These are phyloP conservation scores for Penicillium sp. DNA, from an alignment of 2,329 filamentous ascomycete species.

Conservation along the genomic window DNA sequence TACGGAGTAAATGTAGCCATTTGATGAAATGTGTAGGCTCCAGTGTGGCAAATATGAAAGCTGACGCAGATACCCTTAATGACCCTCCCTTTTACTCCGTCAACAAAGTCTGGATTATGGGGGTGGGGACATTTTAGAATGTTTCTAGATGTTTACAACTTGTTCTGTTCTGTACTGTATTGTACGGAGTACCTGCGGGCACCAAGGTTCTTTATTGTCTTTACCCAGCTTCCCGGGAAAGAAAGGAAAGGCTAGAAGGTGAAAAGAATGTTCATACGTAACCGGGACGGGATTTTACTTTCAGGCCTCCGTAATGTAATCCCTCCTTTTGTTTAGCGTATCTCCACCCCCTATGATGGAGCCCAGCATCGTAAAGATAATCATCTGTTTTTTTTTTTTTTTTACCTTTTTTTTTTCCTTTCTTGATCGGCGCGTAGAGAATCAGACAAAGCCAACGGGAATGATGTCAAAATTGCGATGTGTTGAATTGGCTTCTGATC, in stretches of 20 bases:
- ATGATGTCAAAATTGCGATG: slow-evolving; percentile 4
- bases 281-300: slow-evolving; percentile 18
- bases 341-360: slow-evolving; percentile 30
- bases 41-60: slow-evolving; percentile 19
- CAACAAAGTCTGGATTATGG: slow-evolving; percentile 11
- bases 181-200: neutral
- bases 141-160: slow-evolving; percentile 7
- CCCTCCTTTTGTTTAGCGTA: slow-evolving; percentile 11
- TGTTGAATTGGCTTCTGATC: slow-evolving; percentile 13
- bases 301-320: slow-evolving; percentile 13
- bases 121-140: slow-evolving; percentile 24
- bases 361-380: slow-evolving; percentile 11
- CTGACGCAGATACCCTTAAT: slow-evolving; percentile 15
- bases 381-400: neutral
- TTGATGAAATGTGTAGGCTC: slow-evolving; percentile 9
- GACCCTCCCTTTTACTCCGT: neutral
- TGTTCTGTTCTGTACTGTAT: neutral
- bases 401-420: neutral
- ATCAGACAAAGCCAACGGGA: slow-evolving; percentile 5
- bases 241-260: slow-evolving; percentile 26
- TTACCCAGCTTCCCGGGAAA: slow-evolving; percentile 18
- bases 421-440: neutral
- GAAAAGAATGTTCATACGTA: slow-evolving; percentile 31
- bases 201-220: slow-evolving; percentile 1
- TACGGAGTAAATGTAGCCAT: slow-evolving; percentile 3